Evolutionary conservation across 2,329 filamentous ascomycete species (phyloP), one percentile per base, ranked within the genome.

Genomic region (Xylariaceae sp.): DNA sequence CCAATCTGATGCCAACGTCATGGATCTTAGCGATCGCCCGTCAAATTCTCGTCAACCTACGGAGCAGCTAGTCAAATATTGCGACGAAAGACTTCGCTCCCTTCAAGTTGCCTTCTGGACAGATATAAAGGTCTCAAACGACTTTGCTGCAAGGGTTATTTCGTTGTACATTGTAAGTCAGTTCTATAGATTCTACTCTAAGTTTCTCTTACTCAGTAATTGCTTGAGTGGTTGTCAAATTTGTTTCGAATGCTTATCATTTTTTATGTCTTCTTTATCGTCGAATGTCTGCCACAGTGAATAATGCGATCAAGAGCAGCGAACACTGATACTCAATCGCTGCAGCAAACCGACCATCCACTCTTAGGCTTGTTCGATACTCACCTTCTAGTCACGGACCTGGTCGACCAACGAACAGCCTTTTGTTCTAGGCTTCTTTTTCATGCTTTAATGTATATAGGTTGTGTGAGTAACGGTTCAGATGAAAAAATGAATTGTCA

Each of bases 381-480:
- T 0, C 15, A 62, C 16, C 54, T 73, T 0, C 73, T 76, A 35
- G 52, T 75, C 11, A 41, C 59, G 8, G 67, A 74, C 46, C 57
- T 75, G 2, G 52, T 70, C 3, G 43, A 51, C 11, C 48, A 60
- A 3, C 48, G 52, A 11, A 37, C 46, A 2, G 53, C 58, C 0
- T 67, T 67, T 42, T 75, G 72, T 36, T 73, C 71, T 2, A 55
- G 59, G 1, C 65, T 75, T 8, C 53, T 75, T 0, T 69, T 75
- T 9, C 67, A 69, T 36, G 61, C 72, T 2, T 50, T 74, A 10
- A 59, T 74, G 49, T 72, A 67, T 42, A 63, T 71, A 53, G 67
- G 65, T n/a, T 68, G 64, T 51, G 72, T 74, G 60, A 64, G 71
- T 67, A 33, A 13, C 32, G 13, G 3, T 9, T 3, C 11, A 4